These are phyloP conservation scores for Pichia occidentalis DNA, from an alignment of 805 yeast genomes.

Conservation along the genomic window DNA sequence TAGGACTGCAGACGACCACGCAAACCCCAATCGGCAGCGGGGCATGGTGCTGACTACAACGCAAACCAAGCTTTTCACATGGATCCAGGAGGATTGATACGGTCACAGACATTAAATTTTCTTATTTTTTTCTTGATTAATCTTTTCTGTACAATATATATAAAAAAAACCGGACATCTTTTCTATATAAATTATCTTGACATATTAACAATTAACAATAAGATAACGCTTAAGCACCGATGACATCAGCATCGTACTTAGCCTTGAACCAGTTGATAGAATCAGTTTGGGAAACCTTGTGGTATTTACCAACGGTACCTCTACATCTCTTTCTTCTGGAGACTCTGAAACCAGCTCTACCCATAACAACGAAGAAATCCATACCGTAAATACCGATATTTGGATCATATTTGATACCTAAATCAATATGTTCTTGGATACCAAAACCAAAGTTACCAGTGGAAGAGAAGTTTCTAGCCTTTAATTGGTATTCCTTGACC, in stretches of 20 bases:
- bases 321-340: slow-evolving; percentile 97
- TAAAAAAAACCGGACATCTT: too few relatives aligned
- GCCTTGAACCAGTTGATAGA: slow-evolving; percentile 98
- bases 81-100: too few relatives aligned
- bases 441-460: slow-evolving; percentile 99
- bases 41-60: too few relatives aligned
- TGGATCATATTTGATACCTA: slow-evolving; percentile 99
- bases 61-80: too few relatives aligned
- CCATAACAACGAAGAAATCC: slow-evolving; percentile 99
- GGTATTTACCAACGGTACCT: slow-evolving; percentile 83
- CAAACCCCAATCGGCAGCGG: too few relatives aligned
- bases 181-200: too few relatives aligned
- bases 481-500: slow-evolving; percentile 99
- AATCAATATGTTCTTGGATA: slow-evolving; percentile 98
- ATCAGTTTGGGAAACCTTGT: slow-evolving; percentile 89
- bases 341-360: slow-evolving; percentile 98
- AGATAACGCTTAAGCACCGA: slow-evolving; percentile 48
- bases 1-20: too few relatives aligned
- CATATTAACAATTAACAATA: too few relatives aligned
- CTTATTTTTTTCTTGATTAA: too few relatives aligned
- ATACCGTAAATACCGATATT: slow-evolving; percentile 99
- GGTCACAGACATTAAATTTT: too few relatives aligned
- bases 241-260: slow-evolving; percentile 98
- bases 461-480: slow-evolving; percentile 88
- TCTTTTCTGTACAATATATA: too few relatives aligned